These are phyloP conservation scores for Pichia deserticola DNA, from an alignment of 805 yeast genomes.

Conservation along the genomic window DNA sequence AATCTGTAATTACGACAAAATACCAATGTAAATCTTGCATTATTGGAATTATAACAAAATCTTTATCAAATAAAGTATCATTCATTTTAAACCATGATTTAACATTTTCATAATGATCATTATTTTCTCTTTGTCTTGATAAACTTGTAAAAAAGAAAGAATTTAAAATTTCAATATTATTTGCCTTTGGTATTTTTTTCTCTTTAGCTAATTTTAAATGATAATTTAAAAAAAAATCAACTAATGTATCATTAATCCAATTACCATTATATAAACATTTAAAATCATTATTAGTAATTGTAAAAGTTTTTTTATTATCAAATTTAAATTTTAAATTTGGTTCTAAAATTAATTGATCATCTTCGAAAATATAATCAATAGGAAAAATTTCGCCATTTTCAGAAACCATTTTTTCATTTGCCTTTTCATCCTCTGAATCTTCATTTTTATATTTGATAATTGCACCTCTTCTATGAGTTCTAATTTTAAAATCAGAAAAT, in stretches of 20 bases:
- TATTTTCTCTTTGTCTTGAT: slow-evolving; percentile 22
- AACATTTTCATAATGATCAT: slow-evolving; percentile 51
- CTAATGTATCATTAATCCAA: slow-evolving; percentile 84
- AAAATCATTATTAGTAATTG: slow-evolving; percentile 64
- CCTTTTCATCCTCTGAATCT: slow-evolving; percentile 7
- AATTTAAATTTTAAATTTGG: slow-evolving; percentile 43
- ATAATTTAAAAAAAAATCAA: slow-evolving; percentile 74
- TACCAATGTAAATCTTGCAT: slow-evolving; percentile 85
- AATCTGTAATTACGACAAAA: slow-evolving; percentile 60
- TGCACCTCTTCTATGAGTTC: slow-evolving; percentile 6
- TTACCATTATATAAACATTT: slow-evolving; percentile 70
- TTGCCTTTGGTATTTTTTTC: slow-evolving; percentile 23
- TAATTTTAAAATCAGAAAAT: not conserved
- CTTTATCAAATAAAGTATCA: slow-evolving; percentile 46
- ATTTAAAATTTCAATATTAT: slow-evolving; percentile 51
- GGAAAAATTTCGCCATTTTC: slow-evolving; percentile 19
- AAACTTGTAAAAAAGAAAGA: slow-evolving; percentile 78
- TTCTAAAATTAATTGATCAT: slow-evolving; percentile 24
- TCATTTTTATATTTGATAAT: slow-evolving; percentile 7
- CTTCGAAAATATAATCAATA: slow-evolving; percentile 26
- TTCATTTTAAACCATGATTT: slow-evolving; percentile 72
- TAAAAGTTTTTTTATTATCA: slow-evolving; percentile 44
- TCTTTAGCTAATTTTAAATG: slow-evolving; percentile 33
- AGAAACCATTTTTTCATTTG: slow-evolving; percentile 35
- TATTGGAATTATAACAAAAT: slow-evolving; percentile 69